A percentile compares a stretch with the other conserved stretches of the same genome.
phyloP scores from a whole-genome alignment of 1,139 yeast species.

The Candida smagusa region DNA sequence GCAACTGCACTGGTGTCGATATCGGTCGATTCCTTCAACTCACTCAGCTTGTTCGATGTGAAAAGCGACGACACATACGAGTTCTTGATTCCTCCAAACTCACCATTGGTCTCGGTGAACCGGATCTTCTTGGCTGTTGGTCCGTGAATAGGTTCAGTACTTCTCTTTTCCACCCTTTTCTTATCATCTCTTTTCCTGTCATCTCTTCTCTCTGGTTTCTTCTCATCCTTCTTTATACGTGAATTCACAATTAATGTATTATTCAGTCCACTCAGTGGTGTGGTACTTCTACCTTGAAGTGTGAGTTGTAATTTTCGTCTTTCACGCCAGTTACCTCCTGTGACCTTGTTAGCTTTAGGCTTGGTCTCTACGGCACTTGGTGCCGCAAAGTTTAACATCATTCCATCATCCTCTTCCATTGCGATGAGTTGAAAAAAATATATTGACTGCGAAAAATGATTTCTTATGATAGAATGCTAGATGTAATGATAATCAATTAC shows the following conservation, averaged over 20 bases:
- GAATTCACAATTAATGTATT: constrained; percentile 27
- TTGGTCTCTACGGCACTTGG: constrained; percentile 21
- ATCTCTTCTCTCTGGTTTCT: constrained; percentile 1
- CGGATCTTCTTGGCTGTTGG: constrained; percentile 25
- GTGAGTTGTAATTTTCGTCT: constrained; percentile 57
- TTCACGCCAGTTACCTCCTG: constrained; percentile 81
- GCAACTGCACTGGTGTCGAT: constrained; percentile 24
- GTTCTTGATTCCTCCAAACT: constrained; percentile 48
- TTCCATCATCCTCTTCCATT: constrained; percentile 55
- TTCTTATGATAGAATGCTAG: too few species aligned
- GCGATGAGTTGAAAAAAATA: constrained; percentile 1
- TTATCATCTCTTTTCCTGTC: not conserved
- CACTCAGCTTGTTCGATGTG: constrained; percentile 59
- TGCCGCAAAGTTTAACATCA: constrained; percentile 61
- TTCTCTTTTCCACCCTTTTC: constrained; percentile 3
- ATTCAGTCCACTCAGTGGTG: constrained; percentile 35
- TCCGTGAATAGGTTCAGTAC: constrained; percentile 12
- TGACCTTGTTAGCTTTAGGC: constrained; percentile 32
- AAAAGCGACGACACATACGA: constrained; percentile 82
- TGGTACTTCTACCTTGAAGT: constrained; percentile 42
- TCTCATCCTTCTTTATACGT: constrained; percentile 11
- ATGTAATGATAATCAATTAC: too few species aligned
- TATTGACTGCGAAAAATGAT: not conserved
- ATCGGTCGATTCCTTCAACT: constrained; percentile 22
- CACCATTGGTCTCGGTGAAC: constrained; percentile 43